Conservation (phyloP, 345 rosid species). For the Populus ilicifolia region DNA sequence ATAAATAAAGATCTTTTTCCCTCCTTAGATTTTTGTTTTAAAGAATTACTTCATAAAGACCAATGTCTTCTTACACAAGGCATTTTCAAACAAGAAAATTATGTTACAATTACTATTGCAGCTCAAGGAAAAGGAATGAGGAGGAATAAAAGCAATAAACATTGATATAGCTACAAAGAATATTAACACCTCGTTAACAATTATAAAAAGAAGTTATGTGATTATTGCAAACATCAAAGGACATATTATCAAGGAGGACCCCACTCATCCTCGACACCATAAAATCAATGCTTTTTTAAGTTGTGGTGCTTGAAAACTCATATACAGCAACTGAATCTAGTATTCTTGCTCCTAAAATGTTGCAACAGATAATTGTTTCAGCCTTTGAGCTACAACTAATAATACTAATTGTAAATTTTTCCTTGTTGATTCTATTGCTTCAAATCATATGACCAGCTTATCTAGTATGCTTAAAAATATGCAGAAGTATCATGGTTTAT, state of each 20-base stretch:
- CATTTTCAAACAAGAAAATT: not conserved
- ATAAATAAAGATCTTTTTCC: not conserved
- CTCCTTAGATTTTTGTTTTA: constrained; percentile 1
- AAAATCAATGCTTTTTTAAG: not conserved
- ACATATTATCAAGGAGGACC: not conserved
- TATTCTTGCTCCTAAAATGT: not conserved
- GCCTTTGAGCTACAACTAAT: not conserved
- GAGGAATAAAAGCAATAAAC: not conserved
- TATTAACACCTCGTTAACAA: not conserved
- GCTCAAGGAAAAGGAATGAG: not conserved
- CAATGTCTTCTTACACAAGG: not conserved
- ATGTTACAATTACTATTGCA: not conserved
- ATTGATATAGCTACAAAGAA: constrained; percentile 9
- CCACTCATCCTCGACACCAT: not conserved
- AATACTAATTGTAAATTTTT: not conserved
- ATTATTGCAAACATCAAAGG: too few relatives aligned
- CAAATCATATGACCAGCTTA: not conserved
- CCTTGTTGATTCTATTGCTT: not conserved
- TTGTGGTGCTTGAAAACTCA: not conserved
- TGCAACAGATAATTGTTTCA: not conserved
- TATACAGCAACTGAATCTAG: not conserved
- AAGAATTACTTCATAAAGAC: constrained; percentile 9
- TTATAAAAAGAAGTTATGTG: not conserved
- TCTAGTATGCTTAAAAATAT: not conserved
- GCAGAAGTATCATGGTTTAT: not conserved